These are phyloP conservation scores for Botrytis sinoallii DNA, from an alignment of 2,329 filamentous ascomycete species.

Conservation along the genomic window DNA sequence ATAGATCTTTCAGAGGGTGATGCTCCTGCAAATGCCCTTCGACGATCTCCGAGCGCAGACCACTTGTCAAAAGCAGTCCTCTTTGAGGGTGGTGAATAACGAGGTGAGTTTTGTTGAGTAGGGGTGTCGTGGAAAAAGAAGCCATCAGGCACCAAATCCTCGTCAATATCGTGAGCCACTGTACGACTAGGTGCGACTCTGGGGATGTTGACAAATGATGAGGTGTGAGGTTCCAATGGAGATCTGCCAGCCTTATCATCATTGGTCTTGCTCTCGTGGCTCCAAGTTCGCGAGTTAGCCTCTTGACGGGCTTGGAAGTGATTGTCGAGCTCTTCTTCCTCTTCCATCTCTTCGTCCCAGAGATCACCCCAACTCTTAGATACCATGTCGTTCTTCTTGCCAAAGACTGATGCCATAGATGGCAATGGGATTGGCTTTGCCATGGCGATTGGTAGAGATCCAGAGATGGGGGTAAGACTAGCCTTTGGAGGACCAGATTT, in stretches of 20 bases:
- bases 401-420: conserved; percentile 70
- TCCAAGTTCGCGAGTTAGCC: conserved; percentile 74
- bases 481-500: conserved; percentile 47
- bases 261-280: conserved; percentile 53
- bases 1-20: conserved; percentile 51
- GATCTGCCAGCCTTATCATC: conserved; percentile 48
- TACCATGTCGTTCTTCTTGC: conserved; percentile 70
- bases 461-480: conserved; percentile 58
- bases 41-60: conserved; percentile 80
- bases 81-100: conserved; percentile 67
- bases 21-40: conserved; percentile 61
- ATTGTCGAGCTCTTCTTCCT: conserved; percentile 64
- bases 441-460: conserved; percentile 75
- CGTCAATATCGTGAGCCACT: conserved; percentile 53
- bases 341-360: conserved; percentile 88
- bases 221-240: conserved; percentile 53
- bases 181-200: conserved; percentile 40
- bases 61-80: conserved; percentile 72
- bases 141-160: conserved; percentile 64
- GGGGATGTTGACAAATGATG: conserved; percentile 49
- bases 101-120: conserved; percentile 41
- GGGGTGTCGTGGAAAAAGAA: conserved; percentile 68
- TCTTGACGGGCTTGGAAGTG: conserved; percentile 56
- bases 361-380: conserved; percentile 99
- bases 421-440: conserved; percentile 66